Evolutionary conservation across 2,329 filamentous ascomycete species (phyloP).

Genomic region (Dichotomopilus funicola): DNA sequence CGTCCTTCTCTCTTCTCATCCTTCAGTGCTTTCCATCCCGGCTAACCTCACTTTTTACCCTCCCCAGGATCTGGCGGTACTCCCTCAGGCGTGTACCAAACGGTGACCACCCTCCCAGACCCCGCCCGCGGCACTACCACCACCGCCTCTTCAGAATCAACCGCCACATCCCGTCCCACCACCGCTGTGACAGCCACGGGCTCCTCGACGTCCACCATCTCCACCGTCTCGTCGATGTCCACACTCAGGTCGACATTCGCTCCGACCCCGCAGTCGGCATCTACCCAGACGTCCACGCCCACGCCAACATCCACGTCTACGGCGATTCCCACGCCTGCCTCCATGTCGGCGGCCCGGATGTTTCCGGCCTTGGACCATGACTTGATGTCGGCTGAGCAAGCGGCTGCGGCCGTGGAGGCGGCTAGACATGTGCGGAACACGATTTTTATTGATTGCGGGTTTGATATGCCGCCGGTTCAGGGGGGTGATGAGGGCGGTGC

Average conservation of each 20-base stretch:
- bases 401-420: conserved; percentile 2
- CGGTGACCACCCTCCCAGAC: no score
- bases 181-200: no score
- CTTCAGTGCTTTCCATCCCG: neutral
- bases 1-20: neutral
- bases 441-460: conserved; percentile 13
- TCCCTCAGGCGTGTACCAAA: no score
- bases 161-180: no score
- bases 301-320: neutral
- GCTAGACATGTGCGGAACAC: conserved; percentile 7
- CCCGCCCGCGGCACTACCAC: no score
- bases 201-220: no score
- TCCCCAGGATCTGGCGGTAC: no score
- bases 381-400: conserved; percentile 11
- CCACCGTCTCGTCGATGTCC: no score
- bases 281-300: no score
- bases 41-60: neutral
- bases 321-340: no score
- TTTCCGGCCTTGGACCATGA: conserved; percentile 1
- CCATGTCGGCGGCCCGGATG: neutral
- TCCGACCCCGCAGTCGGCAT: neutral
- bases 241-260: neutral
- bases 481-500: no score
- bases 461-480: neutral
- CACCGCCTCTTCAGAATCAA: no score